Evolutionary conservation across 139 green algal genomes (phyloP), one percentile per base, ranked within the genome.

Genomic region (Chlorella vulgaris): DNA sequence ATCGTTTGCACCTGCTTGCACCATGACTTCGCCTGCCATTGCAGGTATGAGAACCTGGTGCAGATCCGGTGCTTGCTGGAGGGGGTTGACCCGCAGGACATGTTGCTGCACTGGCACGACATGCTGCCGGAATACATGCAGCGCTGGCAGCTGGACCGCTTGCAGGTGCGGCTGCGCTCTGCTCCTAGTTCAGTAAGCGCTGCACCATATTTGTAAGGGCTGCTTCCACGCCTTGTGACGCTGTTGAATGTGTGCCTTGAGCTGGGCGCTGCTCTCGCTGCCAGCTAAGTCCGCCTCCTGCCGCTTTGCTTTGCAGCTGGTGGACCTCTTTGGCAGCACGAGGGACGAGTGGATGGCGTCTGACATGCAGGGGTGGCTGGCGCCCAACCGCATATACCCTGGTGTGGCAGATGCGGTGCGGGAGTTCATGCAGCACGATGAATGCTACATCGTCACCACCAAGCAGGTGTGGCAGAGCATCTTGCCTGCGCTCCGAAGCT

Each of bases 361-460:
- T 2, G 96, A 99, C 86, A 80, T 99, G 24, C 43, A 90, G 2
- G 90, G 89, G 75, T 99, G 97, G 97, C 87, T 99, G 63, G 91
- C 86, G 18, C 89, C 94, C 51, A 99, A 99, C 89, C 81, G 87
- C 33, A 95, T 99, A 68, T 99, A 99, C 82, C 76, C 83, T 1
- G 95, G 93, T 4, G 88, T 98, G 38, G 85, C 92, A 1, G 91
- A 94, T 2, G 87, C 93, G 3, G 67, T 98, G 67, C 67, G 66
- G 29, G 61, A 47, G 3, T 84, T 93, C 3, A 78, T 95, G 74
- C 71, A 74, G 13, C 33, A 83, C 18, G 73, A 93, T 47, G 86
- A 97, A 63, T 81, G 97, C 8, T 99, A 97, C 89, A 98, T 99
- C 70, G 97, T 99, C 18, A 99, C 97, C 35, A 99, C 97, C 31